phyloP scores from a whole-genome alignment of 2,329 filamentous ascomycete genomes.

The Phaeosphaeriaceae sp. region DNA sequence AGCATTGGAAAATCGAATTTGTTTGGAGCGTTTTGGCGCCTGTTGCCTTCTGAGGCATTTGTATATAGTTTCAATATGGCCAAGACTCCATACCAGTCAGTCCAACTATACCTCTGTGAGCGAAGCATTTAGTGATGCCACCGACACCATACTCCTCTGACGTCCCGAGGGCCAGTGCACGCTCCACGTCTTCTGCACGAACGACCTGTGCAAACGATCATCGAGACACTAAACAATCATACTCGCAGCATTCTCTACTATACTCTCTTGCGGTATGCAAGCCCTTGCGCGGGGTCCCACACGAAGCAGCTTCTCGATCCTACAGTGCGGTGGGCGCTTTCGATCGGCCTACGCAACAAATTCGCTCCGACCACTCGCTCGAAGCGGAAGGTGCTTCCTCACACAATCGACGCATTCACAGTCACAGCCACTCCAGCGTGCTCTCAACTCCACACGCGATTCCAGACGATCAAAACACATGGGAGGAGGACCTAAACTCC shows the following conservation, averaged over 20 bases:
- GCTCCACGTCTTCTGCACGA: neutral
- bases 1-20: neutral
- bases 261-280: neutral
- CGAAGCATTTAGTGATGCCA: neutral
- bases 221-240: too few relatives aligned
- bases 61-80: constrained; percentile 6
- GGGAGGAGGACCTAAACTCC: constrained; percentile 3
- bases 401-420: neutral
- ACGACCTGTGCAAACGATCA: too few relatives aligned
- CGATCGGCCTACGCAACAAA: constrained; percentile 20
- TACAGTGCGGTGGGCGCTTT: constrained; percentile 7
- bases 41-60: constrained; percentile 4
- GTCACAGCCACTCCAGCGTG: neutral
- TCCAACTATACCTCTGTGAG: neutral
- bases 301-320: neutral
- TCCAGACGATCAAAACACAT: neutral
- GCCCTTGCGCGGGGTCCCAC: neutral
- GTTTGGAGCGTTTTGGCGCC: constrained; percentile 18
- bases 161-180: neutral
- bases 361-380: constrained; percentile 13
- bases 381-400: neutral
- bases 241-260: too few relatives aligned
- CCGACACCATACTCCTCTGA: neutral
- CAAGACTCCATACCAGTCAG: neutral
- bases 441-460: neutral